Evolutionary conservation across 2,329 filamentous ascomycete species (phyloP).

Genomic region (Incumbomyces lentus): DNA sequence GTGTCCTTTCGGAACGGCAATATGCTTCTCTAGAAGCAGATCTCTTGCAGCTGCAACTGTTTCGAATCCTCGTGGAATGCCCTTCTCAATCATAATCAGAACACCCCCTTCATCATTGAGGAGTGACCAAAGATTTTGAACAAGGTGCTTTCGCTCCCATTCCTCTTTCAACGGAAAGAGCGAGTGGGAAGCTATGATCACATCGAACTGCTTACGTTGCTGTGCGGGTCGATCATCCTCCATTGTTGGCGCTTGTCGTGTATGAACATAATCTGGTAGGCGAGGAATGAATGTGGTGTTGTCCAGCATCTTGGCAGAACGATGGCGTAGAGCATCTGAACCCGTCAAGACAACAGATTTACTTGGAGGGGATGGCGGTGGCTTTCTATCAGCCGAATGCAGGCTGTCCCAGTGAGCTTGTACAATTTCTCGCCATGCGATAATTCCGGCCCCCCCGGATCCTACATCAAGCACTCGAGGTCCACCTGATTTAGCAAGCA

Average conservation of each 20-base stretch:
- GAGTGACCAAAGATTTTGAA: slow-evolving; percentile 84
- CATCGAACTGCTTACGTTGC: slow-evolving; percentile 68
- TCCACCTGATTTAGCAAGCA: slow-evolving; percentile 47
- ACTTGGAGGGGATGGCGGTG: slow-evolving; percentile 45
- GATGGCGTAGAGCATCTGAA: slow-evolving; percentile 62
- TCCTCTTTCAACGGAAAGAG: slow-evolving; percentile 67
- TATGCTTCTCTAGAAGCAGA: slow-evolving; percentile 64
- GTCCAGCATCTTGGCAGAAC: slow-evolving; percentile 65
- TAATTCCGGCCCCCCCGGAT: slow-evolving; percentile 49
- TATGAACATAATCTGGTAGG: slow-evolving; percentile 73
- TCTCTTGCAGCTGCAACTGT: slow-evolving; percentile 76
- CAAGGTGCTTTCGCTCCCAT: slow-evolving; percentile 63
- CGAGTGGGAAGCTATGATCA: slow-evolving; percentile 81
- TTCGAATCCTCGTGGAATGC: slow-evolving; percentile 83
- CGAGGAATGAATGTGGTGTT: slow-evolving; percentile 88
- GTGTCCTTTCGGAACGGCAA: slow-evolving; percentile 39
- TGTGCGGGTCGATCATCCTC: slow-evolving; percentile 45
- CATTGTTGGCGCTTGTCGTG: slow-evolving; percentile 46
- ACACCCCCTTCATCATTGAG: slow-evolving; percentile 77
- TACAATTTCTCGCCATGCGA: slow-evolving; percentile 60
- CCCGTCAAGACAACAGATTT: slow-evolving; percentile 74
- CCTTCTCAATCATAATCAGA: slow-evolving; percentile 81
- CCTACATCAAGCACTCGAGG: slow-evolving; percentile 52
- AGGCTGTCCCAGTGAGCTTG: slow-evolving; percentile 71
- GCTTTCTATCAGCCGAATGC: slow-evolving; percentile 30